phyloP scores from a whole-genome alignment of 2,329 filamentous ascomycete genomes.

The Knufia petricola region DNA sequence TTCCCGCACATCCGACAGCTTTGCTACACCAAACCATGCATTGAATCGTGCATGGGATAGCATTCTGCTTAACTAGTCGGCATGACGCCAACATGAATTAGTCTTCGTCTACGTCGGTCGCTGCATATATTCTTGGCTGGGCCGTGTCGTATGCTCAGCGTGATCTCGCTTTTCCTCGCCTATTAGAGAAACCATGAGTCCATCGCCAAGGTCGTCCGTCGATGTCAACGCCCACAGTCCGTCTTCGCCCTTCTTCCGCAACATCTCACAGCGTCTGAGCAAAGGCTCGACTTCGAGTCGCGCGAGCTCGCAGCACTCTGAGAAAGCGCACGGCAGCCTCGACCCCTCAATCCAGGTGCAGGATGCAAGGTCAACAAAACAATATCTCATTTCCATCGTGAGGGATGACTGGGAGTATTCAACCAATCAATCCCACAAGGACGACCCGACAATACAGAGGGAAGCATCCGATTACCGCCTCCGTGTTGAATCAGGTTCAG shows the following conservation, averaged over 20 bases:
- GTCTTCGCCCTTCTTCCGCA: conserved; percentile 15
- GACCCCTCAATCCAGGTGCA: conserved; percentile 15
- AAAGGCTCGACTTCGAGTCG: conserved; percentile 17
- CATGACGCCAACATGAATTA: conserved; percentile 8
- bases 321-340: background rate
- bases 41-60: background rate
- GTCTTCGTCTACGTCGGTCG: background rate
- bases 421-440: conserved; percentile 6
- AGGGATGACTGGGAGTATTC: conserved; percentile 23
- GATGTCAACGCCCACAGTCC: conserved; percentile 1
- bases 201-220: conserved; percentile 6
- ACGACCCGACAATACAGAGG: conserved; percentile 7
- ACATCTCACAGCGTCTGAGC: conserved; percentile 18
- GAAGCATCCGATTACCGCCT: conserved; percentile 17
- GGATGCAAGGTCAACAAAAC: conserved; percentile 15
- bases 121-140: background rate
- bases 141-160: background rate
- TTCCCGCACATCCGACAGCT: background rate
- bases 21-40: background rate
- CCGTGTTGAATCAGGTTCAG: conserved; percentile 19
- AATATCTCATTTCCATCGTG: conserved; percentile 16
- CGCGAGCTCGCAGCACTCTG: conserved; percentile 13
- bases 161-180: background rate
- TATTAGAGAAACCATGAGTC: background rate
- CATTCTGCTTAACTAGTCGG: background rate